Evolutionary conservation across 2,329 filamentous ascomycete genomes (phyloP).

Genomic region (Penicillium occitanis): DNA sequence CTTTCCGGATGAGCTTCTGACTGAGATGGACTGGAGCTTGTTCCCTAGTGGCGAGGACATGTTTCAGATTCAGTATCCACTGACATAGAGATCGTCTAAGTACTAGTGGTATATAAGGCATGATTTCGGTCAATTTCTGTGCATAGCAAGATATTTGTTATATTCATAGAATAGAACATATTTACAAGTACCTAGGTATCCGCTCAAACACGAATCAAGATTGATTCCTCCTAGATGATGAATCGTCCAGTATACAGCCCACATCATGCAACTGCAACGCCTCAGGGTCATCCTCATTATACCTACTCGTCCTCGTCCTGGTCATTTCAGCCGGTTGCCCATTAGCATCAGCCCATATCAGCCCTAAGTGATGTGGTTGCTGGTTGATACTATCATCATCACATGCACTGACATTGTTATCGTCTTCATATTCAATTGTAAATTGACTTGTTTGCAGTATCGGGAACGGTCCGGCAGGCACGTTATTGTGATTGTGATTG

Average conservation of each 20-base stretch:
- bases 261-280: conserved; percentile 20
- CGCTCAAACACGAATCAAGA: not conserved
- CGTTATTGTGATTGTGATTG: not conserved
- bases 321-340: not conserved
- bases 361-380: not conserved
- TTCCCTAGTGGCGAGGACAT: no score
- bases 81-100: no score
- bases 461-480: not conserved
- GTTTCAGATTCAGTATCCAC: no score
- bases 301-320: not conserved
- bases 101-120: no score
- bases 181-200: not conserved
- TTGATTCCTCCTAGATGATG: not conserved
- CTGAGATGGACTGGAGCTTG: no score
- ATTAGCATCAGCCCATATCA: not conserved
- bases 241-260: conserved; percentile 19
- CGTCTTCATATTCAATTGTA: conserved; percentile 21
- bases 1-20: no score
- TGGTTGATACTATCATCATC: not conserved
- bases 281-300: conserved; percentile 15
- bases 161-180: not conserved
- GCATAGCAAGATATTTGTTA: not conserved
- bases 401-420: not conserved
- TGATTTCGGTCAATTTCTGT: no score
- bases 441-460: conserved; percentile 22